Evolutionary conservation across 495 filamentous ascomycete genomes (phyloP), one percentile per base, ranked within the genome.

Genomic region (Hypoxylon trugodes): DNA sequence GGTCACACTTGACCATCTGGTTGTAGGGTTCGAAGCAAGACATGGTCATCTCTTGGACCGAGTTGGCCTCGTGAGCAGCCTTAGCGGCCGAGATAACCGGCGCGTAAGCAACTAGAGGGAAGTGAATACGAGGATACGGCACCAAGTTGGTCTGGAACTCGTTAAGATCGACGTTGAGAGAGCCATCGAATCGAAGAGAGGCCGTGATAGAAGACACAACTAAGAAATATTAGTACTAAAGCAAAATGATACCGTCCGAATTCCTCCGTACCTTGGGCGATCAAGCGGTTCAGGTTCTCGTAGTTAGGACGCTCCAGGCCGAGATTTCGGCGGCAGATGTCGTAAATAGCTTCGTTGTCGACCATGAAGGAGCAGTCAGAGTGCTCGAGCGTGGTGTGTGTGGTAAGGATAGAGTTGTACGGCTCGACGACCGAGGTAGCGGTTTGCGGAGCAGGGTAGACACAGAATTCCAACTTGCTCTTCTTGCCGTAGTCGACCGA

Each of bases 61-160:
- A 91, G 86, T 93, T 93, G 80, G 90, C 87, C 82, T 98, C 95
- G 82, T 98, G 95, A 22, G 92, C 87, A 60, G 92, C 91, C 86
- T 96, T 97, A 75, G 89, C 88, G 52, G 92, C 89, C 63, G 93
- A 96, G 77, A 98, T 87, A 68, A 98, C 90, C 21, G 95, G 95
- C 32, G 95, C 86, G 77, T 98, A 98, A 73, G 92, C 92, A 69
- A 97, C 93, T 61, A 98, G 87, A 61, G 95, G 95, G 87, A 97
- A 98, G 82, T 98, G 95, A 75, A 98, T 98, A 83, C 95, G 94
- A 62, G 95, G 95, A 80, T 96, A 98, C 47, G 95, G 95, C 37
- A 98, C 95, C 74, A 98, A 79, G 82, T 98, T 98, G 78, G 95
- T 98, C 87, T 98, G 95, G 87, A 98, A 98, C 82, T 98, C 95